Evolutionary conservation across 768 basidiomycete species (phyloP).

Genomic region (Boletus rubroflammeus): DNA sequence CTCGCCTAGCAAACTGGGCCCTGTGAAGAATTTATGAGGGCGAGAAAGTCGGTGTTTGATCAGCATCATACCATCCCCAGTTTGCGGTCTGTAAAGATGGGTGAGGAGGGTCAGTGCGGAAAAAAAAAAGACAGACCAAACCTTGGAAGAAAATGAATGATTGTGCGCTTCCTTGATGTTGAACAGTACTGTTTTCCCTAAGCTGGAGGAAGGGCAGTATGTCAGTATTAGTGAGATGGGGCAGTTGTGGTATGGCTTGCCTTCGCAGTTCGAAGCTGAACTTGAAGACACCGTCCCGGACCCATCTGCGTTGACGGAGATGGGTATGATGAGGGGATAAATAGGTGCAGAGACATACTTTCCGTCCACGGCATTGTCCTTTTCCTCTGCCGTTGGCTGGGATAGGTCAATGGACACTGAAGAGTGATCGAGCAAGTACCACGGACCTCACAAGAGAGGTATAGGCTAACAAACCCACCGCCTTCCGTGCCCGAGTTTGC

Average conservation of each 20-base stretch:
- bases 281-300: conserved; percentile 80
- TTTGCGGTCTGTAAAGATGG: conserved; percentile 58
- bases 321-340: neutral
- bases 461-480: conserved; percentile 65
- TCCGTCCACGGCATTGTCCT: conserved; percentile 59
- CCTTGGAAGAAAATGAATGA: conserved; percentile 76
- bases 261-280: conserved; percentile 81
- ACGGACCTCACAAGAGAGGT: conserved; percentile 77
- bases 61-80: conserved; percentile 70
- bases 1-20: conserved; percentile 79
- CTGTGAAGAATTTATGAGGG: conserved; percentile 31
- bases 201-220: conserved; percentile 11
- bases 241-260: conserved; percentile 31
- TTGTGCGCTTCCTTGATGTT: conserved; percentile 77
- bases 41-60: neutral
- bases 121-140: conserved; percentile 19
- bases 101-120: conserved; percentile 10
- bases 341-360: conserved; percentile 37
- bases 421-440: neutral
- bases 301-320: conserved; percentile 51
- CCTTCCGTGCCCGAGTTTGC: conserved; percentile 71
- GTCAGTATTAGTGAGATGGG: neutral
- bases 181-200: conserved; percentile 51
- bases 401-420: conserved; percentile 4
- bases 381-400: conserved; percentile 77